Evolutionary conservation across 495 filamentous ascomycete genomes (phyloP), one percentile per base, ranked within the genome.

Genomic region (Aeminium ludgeri): DNA sequence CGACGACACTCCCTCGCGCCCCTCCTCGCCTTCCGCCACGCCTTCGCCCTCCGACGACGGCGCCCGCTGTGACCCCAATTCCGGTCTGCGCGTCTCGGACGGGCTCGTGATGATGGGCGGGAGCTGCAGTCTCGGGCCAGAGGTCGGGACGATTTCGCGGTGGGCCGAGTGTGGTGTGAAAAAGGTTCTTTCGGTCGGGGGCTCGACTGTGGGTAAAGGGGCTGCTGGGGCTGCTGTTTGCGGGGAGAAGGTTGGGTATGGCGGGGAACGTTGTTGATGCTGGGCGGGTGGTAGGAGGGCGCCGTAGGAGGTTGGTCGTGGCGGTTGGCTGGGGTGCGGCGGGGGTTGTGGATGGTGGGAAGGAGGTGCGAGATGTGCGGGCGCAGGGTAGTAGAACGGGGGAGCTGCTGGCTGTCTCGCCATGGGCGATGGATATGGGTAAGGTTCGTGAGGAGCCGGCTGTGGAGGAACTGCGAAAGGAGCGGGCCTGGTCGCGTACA

Each of bases 101-200:
- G 7, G 16, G 23, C 19, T 28, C 8, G 15, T n/a, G 13, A 5
- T 29, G 15, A 50, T 36, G 0, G 48, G 48, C 18, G 48, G 44
- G 1, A 51, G 36, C 10, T 51, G 34, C 17, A 43, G 6, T 2
- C n/a, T 29, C 3, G 25, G 13, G n/a, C 25, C 38, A 5, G 16
- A 2, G 0, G 10, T 10, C 20, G 6, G 20, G 16, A 13, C 17
- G 1, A 34, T 2, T 10, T 31, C 33, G 10, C 12, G n/a, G 6
- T 37, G 20, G 1, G 19, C 25, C 1, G 46, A 38, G 2, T 41
- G 20, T 25, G 40, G 40, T 5, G 35, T 44, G 43, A 41, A 50
- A 12, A 41, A 3, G 13, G 43, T 18, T 6, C 37, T 34, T n/a
- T 38, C 43, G 2, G 38, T 29, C 1, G 48, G 43, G 6, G 43